Evolutionary conservation across 2,329 filamentous ascomycete genomes (phyloP).

Genomic region (Fusarium staphyleae): DNA sequence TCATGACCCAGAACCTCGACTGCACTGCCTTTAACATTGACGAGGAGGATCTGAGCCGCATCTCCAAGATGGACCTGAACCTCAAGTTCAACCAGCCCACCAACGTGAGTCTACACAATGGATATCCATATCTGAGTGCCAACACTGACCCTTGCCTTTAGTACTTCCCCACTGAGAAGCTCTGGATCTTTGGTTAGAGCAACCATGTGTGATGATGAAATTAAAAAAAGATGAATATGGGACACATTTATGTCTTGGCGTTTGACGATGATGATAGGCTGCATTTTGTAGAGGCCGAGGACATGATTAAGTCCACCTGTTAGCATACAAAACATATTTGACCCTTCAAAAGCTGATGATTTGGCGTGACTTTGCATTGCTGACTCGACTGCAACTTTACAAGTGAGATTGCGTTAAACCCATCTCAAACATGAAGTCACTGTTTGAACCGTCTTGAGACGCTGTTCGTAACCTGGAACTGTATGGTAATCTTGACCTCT

Average conservation of each 20-base stretch:
- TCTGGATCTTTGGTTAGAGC: conserved; percentile 64
- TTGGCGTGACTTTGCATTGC: neutral
- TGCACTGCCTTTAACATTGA: conserved; percentile 71
- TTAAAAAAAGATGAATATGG: conserved; percentile 29
- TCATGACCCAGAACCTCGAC: conserved; percentile 71
- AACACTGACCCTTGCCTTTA: conserved; percentile 38
- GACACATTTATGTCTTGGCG: conserved; percentile 37
- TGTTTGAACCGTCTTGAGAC: neutral
- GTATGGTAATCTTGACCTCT: conserved; percentile 10
- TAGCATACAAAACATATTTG: conserved; percentile 40
- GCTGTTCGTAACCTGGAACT: conserved; percentile 6
- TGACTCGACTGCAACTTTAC: neutral
- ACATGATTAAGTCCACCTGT: conserved; percentile 27
- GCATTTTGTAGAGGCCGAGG: conserved; percentile 36
- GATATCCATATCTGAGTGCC: no score
- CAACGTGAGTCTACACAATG: conserved; percentile 60
- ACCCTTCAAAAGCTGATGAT: conserved; percentile 8
- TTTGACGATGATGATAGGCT: conserved; percentile 35
- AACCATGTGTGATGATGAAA: conserved; percentile 24
- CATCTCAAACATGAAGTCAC: neutral
- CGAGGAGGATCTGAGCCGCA: conserved; percentile 70
- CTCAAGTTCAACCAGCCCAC: conserved; percentile 81
- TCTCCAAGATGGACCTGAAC: conserved; percentile 68
- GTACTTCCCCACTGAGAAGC: conserved; percentile 64
- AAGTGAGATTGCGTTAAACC: neutral